These are phyloP conservation scores for Apocynum venetum DNA, from an alignment of 257 asterid species.

Conservation along the genomic window DNA sequence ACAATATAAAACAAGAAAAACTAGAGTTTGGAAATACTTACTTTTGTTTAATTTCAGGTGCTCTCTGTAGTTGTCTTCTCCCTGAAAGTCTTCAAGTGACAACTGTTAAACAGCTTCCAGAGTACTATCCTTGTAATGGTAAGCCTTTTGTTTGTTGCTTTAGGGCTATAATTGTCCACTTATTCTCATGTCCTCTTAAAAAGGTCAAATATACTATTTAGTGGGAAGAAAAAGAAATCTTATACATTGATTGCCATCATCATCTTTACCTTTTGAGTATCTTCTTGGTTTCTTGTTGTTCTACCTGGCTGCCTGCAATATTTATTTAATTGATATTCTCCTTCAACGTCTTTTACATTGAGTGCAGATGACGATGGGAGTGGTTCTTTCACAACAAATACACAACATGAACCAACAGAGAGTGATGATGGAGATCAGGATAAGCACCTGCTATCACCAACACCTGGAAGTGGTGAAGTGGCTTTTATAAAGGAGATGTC, in stretches of 20 bases:
- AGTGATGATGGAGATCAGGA: conserved; percentile 48
- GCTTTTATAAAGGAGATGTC: conserved; percentile 40
- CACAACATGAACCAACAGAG: conserved; percentile 33
- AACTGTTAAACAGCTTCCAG: conserved; percentile 49
- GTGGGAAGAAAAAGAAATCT: no score
- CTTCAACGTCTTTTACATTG: neutral
- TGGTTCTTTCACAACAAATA: conserved; percentile 26
- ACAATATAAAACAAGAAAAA: neutral
- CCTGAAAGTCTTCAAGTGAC: conserved; percentile 55
- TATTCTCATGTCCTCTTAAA: neutral
- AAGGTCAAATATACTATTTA: no score
- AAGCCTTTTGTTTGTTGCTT: conserved; percentile 1
- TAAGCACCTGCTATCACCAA: conserved; percentile 34
- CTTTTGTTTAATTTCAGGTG: conserved; percentile 30
- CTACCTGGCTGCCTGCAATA: neutral
- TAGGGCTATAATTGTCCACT: neutral
- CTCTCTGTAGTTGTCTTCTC: conserved; percentile 52
- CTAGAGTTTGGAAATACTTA: neutral
- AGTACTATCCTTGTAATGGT: conserved; percentile 43
- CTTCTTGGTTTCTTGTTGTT: neutral
- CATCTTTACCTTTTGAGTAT: neutral
- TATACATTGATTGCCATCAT: neutral
- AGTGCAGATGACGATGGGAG: conserved; percentile 40
- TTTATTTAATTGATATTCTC: neutral
- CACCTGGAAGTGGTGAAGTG: conserved; percentile 28